These are phyloP conservation scores for Starmerella stellata DNA, from an alignment of 805 yeast species.

Conservation along the genomic window DNA sequence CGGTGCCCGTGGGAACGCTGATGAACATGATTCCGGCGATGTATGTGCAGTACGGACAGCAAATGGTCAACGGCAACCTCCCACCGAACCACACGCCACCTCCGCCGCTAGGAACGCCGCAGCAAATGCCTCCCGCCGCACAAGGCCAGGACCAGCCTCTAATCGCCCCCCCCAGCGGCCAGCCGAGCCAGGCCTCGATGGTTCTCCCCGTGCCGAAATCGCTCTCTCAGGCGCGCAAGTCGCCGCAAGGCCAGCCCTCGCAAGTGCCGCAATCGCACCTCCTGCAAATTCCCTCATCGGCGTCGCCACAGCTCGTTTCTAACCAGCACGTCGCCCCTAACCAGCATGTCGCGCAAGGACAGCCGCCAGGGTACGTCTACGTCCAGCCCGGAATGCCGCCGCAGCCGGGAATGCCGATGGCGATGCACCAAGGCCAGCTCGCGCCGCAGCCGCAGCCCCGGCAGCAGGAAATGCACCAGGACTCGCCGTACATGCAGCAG, in stretches of 20 bases:
- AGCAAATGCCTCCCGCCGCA: background rate
- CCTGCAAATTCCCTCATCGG: background rate
- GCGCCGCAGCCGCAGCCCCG: slow-evolving; percentile 2
- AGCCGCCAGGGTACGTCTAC: background rate
- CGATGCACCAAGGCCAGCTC: slow-evolving; percentile 3
- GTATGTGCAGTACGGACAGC: slow-evolving; percentile 7
- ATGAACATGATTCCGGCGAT: slow-evolving; percentile 5
- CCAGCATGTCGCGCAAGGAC: background rate
- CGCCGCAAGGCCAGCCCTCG: slow-evolving; percentile 2
- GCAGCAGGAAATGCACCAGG: slow-evolving; percentile 2
- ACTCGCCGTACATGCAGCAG: slow-evolving; percentile 3
- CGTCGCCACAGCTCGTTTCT: background rate
- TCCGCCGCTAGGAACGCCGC: background rate
- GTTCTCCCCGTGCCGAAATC: background rate
- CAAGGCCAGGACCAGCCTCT: background rate
- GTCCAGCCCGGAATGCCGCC: slow-evolving; percentile 1
- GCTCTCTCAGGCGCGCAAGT: background rate
- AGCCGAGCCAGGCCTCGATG: background rate
- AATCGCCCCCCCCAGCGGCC: background rate
- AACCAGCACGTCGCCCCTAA: too few species aligned
- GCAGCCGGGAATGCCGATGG: slow-evolving; percentile 1
- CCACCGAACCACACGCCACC: slow-evolving; percentile 2
- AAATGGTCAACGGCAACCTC: background rate
- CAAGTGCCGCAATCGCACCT: background rate
- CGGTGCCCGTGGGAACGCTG: slow-evolving; percentile 6